These are phyloP conservation scores for Pyropia haitanensis DNA, from an alignment of 23 red algal genomes.

Conservation along the genomic window DNA sequence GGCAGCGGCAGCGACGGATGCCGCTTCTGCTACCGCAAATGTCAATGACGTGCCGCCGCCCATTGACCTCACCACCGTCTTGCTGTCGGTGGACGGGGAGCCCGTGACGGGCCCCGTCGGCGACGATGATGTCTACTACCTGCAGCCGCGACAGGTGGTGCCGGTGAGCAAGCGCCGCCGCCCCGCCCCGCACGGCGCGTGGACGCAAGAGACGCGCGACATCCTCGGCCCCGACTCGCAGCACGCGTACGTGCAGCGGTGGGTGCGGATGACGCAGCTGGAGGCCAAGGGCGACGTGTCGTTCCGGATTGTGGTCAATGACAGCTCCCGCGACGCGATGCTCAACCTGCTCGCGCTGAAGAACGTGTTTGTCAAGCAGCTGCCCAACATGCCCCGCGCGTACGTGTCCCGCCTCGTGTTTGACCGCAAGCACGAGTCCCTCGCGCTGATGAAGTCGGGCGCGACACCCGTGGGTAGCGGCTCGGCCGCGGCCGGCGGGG, in stretches of 20 bases:
- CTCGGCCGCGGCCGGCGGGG: conserved; percentile 7
- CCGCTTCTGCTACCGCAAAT: too few relatives aligned
- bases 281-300: conserved; percentile 54
- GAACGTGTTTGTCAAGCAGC: conserved; percentile 98
- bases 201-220: conserved; percentile 57
- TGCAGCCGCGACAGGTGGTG: conserved; percentile 37
- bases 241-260: conserved; percentile 89
- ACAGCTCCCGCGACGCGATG: conserved; percentile 63
- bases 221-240: conserved; percentile 95
- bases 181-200: conserved; percentile 28
- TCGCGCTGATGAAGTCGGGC: conserved; percentile 59
- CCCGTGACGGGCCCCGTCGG: too few relatives aligned
- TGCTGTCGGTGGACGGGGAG: too few relatives aligned
- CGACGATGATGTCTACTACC: conserved; percentile 32
- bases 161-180: conserved; percentile 40
- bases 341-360: conserved; percentile 84
- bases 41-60: too few relatives aligned
- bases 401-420: conserved; percentile 95
- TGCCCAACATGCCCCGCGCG: conserved; percentile 97
- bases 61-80: too few relatives aligned
- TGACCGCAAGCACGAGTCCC: conserved; percentile 94
- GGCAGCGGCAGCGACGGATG: too few relatives aligned
- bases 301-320: conserved; percentile 86
- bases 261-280: conserved; percentile 83
- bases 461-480: not conserved